Conservation (phyloP, 2,329 filamentous ascomycete genomes). For the Thermoascus crustaceus region DNA sequence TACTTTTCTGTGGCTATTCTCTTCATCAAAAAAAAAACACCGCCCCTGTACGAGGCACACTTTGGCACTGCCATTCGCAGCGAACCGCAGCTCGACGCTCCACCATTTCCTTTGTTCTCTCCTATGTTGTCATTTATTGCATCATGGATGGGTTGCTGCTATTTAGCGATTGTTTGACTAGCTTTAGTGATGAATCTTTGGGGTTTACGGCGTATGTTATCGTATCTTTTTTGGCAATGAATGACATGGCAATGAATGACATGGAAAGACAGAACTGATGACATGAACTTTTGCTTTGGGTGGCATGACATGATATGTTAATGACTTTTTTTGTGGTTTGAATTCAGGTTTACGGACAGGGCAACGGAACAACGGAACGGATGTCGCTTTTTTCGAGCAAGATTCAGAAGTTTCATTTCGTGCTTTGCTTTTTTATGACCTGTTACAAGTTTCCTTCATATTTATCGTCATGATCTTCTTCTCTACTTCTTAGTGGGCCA, state of each 20-base stretch:
- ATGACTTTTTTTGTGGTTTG: conserved; percentile 9
- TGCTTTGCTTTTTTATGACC: conserved; percentile 21
- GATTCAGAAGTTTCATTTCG: conserved; percentile 25
- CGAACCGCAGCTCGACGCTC: conserved; percentile 7
- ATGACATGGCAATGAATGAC: neutral
- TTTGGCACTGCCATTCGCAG: conserved; percentile 2
- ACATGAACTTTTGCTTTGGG: conserved; percentile 4
- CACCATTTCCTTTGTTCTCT: conserved; percentile 12
- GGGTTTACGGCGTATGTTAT: neutral
- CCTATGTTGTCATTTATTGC: conserved; percentile 10
- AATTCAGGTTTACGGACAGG: conserved; percentile 1
- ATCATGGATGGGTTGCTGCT: conserved; percentile 1
- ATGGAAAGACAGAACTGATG: conserved; percentile 2
- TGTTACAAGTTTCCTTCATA: conserved; percentile 10
- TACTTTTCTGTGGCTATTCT: neutral
- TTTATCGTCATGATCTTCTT: too few species aligned
- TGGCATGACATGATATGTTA: conserved; percentile 13
- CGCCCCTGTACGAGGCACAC: neutral
- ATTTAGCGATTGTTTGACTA: conserved; percentile 9
- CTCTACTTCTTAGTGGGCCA: too few species aligned
- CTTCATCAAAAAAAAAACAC: too few species aligned
- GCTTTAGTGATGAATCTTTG: neutral
- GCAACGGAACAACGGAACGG: conserved; percentile 4
- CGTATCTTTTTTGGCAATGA: neutral
- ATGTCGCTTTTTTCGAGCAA: conserved; percentile 27